Evolutionary conservation across 441 rosid genomes (phyloP).

Genomic region (Gossypium davidsonii): DNA sequence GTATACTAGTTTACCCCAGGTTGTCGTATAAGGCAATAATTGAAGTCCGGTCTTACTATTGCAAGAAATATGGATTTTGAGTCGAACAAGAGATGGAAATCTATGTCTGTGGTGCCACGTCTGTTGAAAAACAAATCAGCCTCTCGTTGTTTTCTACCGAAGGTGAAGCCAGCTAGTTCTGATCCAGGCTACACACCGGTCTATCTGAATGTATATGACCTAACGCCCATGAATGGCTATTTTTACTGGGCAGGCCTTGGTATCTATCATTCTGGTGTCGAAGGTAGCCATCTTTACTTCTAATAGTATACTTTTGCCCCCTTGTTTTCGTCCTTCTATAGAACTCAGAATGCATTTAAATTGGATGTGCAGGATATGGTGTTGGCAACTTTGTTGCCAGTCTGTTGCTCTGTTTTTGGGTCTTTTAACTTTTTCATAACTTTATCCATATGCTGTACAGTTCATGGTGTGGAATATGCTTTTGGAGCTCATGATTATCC

Average conservation of each 20-base stretch:
- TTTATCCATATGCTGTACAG: conserved; percentile 20
- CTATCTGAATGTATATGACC: conserved; percentile 66
- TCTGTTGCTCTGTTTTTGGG: background rate
- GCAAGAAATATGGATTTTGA: conserved; percentile 42
- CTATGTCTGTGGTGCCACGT: conserved; percentile 32
- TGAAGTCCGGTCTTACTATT: conserved; percentile 15
- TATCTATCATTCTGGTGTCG: conserved; percentile 72
- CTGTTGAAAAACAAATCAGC: conserved; percentile 49
- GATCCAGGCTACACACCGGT: conserved; percentile 54
- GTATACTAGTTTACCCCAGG: conserved; percentile 24
- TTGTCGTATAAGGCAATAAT: conserved; percentile 29
- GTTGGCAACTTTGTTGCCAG: background rate
- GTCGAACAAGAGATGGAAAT: conserved; percentile 51
- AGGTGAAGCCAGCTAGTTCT: conserved; percentile 38
- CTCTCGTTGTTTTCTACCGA: conserved; percentile 49
- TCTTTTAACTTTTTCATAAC: background rate
- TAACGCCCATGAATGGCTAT: conserved; percentile 68
- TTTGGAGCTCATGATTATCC: conserved; percentile 73
- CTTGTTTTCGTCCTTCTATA: background rate
- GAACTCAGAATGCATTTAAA: background rate
- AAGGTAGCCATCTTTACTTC: conserved; percentile 33
- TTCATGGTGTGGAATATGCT: conserved; percentile 66
- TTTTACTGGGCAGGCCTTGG: conserved; percentile 77
- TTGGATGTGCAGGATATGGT: background rate
- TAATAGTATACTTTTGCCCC: background rate